A percentile compares a stretch with the other conserved stretches of the same genome.
Conservation (phyloP, 2,329 filamentous ascomycete species). For the Pseudogymnoascus sp. region DNA sequence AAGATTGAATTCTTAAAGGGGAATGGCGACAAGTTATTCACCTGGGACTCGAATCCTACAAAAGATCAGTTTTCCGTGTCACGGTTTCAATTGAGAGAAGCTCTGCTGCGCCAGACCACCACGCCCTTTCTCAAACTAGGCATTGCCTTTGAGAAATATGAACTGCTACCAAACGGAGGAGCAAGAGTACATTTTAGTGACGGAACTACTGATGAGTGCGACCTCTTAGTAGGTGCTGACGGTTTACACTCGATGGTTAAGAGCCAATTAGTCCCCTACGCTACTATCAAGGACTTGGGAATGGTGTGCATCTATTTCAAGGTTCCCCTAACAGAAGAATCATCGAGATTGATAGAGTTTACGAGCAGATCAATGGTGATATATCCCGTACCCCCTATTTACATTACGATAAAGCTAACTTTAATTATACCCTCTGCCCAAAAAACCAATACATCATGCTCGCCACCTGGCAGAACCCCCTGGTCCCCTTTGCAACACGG, state of each 20-base stretch:
- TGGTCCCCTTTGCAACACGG: conserved; percentile 19
- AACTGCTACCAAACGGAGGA: conserved; percentile 7
- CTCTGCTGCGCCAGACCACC: conserved; percentile 18
- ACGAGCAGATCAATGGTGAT: conserved; percentile 20
- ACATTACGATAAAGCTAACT: not conserved
- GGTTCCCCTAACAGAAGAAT: conserved; percentile 22
- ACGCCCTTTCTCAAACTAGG: conserved; percentile 14
- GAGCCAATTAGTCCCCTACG: conserved; percentile 21
- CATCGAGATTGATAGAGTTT: conserved; percentile 16
- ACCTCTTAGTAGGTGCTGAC: conserved; percentile 77
- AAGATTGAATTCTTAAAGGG: conserved; percentile 23
- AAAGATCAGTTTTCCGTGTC: conserved; percentile 23
- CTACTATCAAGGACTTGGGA: conserved; percentile 16
- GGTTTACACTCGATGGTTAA: conserved; percentile 88
- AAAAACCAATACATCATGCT: conserved; percentile 24
- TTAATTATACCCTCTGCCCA: conserved; percentile 18
- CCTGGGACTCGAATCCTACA: conserved; percentile 21
- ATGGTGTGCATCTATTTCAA: conserved; percentile 26
- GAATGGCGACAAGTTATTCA: conserved; percentile 20
- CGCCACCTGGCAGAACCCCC: conserved; percentile 23
- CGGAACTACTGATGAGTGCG: conserved; percentile 10
- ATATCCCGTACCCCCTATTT: not conserved
- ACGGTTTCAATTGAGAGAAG: conserved; percentile 21
- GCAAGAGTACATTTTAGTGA: conserved; percentile 12
- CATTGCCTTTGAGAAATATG: conserved; percentile 11